These are phyloP conservation scores for Ophiobolus disseminans DNA, from an alignment of 2,329 filamentous ascomycete species.

Conservation along the genomic window DNA sequence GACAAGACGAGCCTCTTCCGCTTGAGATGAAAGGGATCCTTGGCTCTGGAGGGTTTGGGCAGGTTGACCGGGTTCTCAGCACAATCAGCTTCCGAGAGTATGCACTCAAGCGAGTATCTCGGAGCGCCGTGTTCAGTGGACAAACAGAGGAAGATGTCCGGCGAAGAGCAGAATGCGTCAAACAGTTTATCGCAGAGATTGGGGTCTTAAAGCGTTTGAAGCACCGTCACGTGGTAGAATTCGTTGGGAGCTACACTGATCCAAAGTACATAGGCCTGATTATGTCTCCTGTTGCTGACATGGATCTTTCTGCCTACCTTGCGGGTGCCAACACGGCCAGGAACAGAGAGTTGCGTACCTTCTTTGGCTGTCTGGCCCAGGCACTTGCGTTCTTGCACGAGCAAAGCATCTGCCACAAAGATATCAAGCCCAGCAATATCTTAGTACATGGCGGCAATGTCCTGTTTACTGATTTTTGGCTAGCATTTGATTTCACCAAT, in stretches of 20 bases:
- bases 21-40: slow-evolving; percentile 18
- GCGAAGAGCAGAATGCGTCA: too few species aligned
- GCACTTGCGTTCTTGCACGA: slow-evolving; percentile 11
- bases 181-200: slow-evolving; percentile 34
- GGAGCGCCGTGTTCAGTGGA: slow-evolving; percentile 16
- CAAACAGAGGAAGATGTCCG: slow-evolving; percentile 8
- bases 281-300: slow-evolving; percentile 35
- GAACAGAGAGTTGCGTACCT: slow-evolving; percentile 13
- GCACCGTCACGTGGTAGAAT: slow-evolving; percentile 39
- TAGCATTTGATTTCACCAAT: slow-evolving; percentile 21
- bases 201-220: slow-evolving; percentile 34
- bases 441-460: slow-evolving; percentile 23
- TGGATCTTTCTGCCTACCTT: slow-evolving; percentile 25
- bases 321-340: slow-evolving; percentile 10
- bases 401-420: slow-evolving; percentile 31
- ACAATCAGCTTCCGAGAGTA: slow-evolving; percentile 29
- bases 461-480: slow-evolving; percentile 39
- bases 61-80: slow-evolving; percentile 34
- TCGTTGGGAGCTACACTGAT: slow-evolving; percentile 39
- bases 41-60: slow-evolving; percentile 30
- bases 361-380: slow-evolving; percentile 38
- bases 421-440: too few species aligned
- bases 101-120: slow-evolving; percentile 35
- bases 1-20: slow-evolving; percentile 22
- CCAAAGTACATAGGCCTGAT: slow-evolving; percentile 34